Evolutionary conservation across 2,329 filamentous ascomycete genomes (phyloP), one percentile per base, ranked within the genome.

Genomic region (Curvularia verruculosa): DNA sequence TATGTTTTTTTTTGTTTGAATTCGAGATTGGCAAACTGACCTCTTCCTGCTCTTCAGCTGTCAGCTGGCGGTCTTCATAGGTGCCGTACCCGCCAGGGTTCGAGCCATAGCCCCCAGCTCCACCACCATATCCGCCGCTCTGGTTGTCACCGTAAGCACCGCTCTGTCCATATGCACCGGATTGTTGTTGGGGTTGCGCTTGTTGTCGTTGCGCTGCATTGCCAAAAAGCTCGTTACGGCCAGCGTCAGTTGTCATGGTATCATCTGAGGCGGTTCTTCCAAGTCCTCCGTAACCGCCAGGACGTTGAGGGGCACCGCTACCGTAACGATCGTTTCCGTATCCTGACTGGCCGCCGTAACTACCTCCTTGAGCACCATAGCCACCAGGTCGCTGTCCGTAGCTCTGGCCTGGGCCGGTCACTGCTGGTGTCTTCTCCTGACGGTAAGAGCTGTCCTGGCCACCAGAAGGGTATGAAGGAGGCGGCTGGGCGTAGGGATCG

Each of bases 31-130:
- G 8, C 13, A 39, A 5, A 37, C 50, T 52, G 23, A 46, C 50
- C 41, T 91, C 87, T 68, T 89, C 87, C 64, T 95, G 88, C 61
- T 73, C 79, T 84, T 96, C 91, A 1, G 88, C 91, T 0, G 91
- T 96, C 64, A 96, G 79, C 74, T 96, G 86, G 46, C 91, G 85
- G 57, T 90, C 84, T 54, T 89, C 87, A 50, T 90, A 87, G 3
- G 72, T 56, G 9, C 81, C 81, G 58, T 83, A 84, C 15, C 71
- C 70, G 28, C 70, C 70, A 12, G 63, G 56, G 21, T 64, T 47
- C 28, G 57, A 59, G 6, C 67, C 70, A 40, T 68, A 66, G 26
- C 55, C 65, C 26, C 69, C 61, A 28, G 62, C 52, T 29, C 61
- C 54, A 24, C 49, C 61, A 2, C 68, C 71, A 19, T 68, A 66